Evolutionary conservation across 192 early-diverging fungal species (phyloP).

Genomic region (Paraglomus brasilianum): DNA sequence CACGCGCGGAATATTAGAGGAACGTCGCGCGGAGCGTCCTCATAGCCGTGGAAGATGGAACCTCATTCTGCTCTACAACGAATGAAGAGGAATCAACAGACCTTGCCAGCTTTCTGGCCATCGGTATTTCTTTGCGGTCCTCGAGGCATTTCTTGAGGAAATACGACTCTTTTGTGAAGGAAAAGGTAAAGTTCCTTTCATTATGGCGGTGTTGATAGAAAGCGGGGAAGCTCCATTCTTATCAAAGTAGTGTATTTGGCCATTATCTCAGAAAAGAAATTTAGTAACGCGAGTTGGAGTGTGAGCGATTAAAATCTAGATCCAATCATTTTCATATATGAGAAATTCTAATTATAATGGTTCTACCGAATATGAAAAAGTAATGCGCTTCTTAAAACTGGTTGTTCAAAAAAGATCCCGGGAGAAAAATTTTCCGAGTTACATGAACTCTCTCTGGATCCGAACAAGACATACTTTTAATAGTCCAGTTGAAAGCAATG

Average conservation of each 20-base stretch:
- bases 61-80: background rate
- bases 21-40: slow-evolving; percentile 32
- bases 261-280: background rate
- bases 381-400: no score
- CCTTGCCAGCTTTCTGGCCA: slow-evolving; percentile 26
- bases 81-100: slow-evolving; percentile 9
- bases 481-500: no score
- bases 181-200: slow-evolving; percentile 33
- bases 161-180: slow-evolving; percentile 29
- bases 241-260: slow-evolving; percentile 21
- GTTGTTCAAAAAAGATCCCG: no score
- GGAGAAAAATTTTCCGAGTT: no score
- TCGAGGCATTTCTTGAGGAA: slow-evolving; percentile 25
- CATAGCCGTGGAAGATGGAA: slow-evolving; percentile 28
- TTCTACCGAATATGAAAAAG: no score
- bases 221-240: slow-evolving; percentile 25
- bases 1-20: slow-evolving; percentile 33
- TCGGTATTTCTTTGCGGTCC: slow-evolving; percentile 22
- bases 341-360: no score
- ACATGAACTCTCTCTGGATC: no score
- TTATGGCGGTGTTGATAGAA: slow-evolving; percentile 27
- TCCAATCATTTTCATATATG: no score
- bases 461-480: no score
- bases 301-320: no score
- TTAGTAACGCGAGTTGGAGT: no score